A percentile compares a stretch with the other conserved stretches of the same genome.
These are phyloP conservation scores for Sporisorium iseilematis-ciliati DNA, from an alignment of 1,284 basidiomycete genomes.

Conservation along the genomic window DNA sequence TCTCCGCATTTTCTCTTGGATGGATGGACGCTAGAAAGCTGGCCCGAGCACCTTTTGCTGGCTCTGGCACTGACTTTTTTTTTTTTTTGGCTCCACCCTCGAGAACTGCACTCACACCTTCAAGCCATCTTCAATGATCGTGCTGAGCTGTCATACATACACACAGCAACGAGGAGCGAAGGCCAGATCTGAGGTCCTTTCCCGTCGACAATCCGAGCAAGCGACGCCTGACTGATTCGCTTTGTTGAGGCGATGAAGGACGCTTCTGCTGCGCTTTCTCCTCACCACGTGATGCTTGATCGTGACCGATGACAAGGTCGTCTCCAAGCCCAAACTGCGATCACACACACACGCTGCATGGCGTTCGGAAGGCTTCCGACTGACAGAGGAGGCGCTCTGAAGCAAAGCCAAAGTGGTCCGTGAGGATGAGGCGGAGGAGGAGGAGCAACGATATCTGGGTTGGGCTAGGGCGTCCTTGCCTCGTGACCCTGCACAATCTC, in stretches of 20 bases:
- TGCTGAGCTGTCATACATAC: neutral
- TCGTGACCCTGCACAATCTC: slow-evolving; percentile 2
- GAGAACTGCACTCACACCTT: neutral
- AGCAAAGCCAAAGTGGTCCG: neutral
- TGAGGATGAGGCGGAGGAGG: neutral
- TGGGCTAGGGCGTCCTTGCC: slow-evolving; percentile 4
- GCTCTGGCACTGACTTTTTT: too few relatives aligned
- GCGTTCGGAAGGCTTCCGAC: neutral
- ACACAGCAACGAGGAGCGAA: neutral
- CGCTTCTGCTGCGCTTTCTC: neutral
- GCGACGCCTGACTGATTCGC: neutral
- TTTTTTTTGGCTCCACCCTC: slow-evolving; percentile 2
- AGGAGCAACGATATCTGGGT: neutral
- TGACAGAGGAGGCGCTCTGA: neutral
- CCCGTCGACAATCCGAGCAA: neutral
- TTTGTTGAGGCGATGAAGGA: neutral
- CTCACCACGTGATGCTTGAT: slow-evolving; percentile 3
- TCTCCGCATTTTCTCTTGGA: slow-evolving; percentile 14
- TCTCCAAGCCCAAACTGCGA: neutral
- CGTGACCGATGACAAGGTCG: neutral
- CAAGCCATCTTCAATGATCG: neutral
- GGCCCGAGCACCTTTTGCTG: slow-evolving; percentile 9
- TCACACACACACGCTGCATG: neutral
- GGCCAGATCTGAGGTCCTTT: neutral
- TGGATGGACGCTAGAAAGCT: neutral